A percentile compares a stretch with the other conserved stretches of the same genome.
phyloP scores from a whole-genome alignment of 805 yeast species.

The Saccharomycopsis sp. region DNA sequence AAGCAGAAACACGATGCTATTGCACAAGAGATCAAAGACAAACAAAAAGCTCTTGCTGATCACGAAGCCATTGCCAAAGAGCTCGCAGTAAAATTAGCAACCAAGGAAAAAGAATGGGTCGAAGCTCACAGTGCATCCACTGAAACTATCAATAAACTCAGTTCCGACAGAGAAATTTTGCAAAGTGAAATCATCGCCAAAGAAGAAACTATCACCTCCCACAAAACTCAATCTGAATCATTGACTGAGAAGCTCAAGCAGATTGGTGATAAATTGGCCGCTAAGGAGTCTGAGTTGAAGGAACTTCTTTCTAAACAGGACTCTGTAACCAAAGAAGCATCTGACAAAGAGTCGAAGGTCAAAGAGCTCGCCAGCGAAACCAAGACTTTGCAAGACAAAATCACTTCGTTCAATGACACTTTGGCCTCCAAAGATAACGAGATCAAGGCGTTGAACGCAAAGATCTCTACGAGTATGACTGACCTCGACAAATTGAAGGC shows the following conservation, averaged over 20 bases:
- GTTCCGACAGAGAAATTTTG: background rate
- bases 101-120: background rate
- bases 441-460: slow-evolving; percentile 4
- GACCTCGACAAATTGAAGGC: slow-evolving; percentile 3
- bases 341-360: background rate
- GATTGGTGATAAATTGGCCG: background rate
- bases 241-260: background rate
- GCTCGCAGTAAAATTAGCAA: slow-evolving; percentile 1
- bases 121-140: background rate
- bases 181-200: background rate
- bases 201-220: background rate
- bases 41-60: slow-evolving; percentile 8
- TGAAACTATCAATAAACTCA: background rate
- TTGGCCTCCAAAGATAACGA: slow-evolving; percentile 1
- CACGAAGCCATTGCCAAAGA: slow-evolving; percentile 12
- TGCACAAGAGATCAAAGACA: slow-evolving; percentile 7
- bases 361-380: background rate
- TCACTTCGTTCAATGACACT: slow-evolving; percentile 1
- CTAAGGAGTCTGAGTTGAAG: slow-evolving; percentile 3
- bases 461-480: background rate
- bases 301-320: background rate
- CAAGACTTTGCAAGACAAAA: background rate
- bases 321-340: background rate
- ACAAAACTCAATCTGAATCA: background rate
- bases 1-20: slow-evolving; percentile 9